These are phyloP conservation scores for Suillus weaverae DNA, from an alignment of 768 basidiomycete species.

Conservation along the genomic window DNA sequence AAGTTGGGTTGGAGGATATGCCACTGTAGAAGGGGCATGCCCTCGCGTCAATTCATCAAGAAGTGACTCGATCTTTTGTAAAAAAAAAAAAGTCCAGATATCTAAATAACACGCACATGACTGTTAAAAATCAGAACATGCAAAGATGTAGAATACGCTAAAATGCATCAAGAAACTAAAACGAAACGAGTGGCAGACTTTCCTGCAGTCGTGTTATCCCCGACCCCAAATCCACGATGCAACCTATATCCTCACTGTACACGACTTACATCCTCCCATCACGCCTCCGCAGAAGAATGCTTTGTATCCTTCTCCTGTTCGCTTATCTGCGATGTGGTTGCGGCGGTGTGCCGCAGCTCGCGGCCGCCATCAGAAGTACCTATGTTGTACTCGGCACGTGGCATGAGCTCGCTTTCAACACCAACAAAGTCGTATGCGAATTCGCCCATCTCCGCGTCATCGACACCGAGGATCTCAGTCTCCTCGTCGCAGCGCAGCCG, in stretches of 20 bases:
- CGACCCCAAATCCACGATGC: neutral
- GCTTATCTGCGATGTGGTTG: constrained; percentile 27
- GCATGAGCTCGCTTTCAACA: constrained; percentile 52
- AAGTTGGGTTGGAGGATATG: neutral
- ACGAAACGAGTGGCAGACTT: neutral
- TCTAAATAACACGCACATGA: neutral
- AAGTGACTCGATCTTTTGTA: neutral
- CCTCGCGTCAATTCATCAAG: neutral
- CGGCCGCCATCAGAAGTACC: constrained; percentile 30
- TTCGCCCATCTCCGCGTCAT: constrained; percentile 89
- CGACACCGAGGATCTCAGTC: constrained; percentile 80
- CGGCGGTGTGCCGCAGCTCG: constrained; percentile 34
- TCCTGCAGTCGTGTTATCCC: neutral
- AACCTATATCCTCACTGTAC: neutral
- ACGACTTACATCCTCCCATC: neutral
- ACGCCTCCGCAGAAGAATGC: neutral
- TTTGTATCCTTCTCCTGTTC: constrained; percentile 24
- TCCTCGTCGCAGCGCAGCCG: constrained; percentile 67
- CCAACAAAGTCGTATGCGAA: constrained; percentile 88
- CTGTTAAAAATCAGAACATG: neutral
- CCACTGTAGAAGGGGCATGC: neutral
- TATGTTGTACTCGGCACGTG: constrained; percentile 31
- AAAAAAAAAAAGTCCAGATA: neutral
- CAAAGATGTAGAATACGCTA: neutral
- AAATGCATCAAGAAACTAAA: neutral